Evolutionary conservation across 768 basidiomycete species (phyloP).

Genomic region (Xerocomus spinulosus): DNA sequence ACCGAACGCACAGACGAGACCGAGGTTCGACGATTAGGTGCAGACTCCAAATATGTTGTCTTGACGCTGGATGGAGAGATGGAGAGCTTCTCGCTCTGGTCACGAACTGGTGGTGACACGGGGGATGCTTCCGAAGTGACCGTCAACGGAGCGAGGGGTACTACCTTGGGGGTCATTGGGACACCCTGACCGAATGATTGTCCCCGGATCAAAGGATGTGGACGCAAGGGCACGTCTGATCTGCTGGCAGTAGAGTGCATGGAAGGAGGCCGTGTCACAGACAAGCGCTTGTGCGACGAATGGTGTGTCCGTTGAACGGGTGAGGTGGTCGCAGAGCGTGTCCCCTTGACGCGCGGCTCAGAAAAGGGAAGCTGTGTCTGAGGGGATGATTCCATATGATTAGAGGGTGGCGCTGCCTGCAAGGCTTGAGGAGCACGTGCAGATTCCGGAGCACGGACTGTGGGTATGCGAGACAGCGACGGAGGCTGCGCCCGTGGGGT

Average conservation of each 20-base stretch:
- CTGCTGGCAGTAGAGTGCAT: slow-evolving; percentile 49
- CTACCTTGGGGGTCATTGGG: slow-evolving; percentile 38
- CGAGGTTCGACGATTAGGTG: slow-evolving; percentile 45
- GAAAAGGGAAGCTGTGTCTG: slow-evolving; percentile 15
- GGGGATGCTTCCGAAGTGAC: slow-evolving; percentile 49
- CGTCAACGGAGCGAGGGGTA: slow-evolving; percentile 55
- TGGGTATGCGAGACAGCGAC: slow-evolving; percentile 32
- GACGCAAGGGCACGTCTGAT: slow-evolving; percentile 44
- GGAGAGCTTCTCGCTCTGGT: slow-evolving; percentile 21
- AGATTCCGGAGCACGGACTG: slow-evolving; percentile 26
- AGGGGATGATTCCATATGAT: slow-evolving; percentile 8
- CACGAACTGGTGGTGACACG: slow-evolving; percentile 36
- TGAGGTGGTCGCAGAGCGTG: slow-evolving; percentile 38
- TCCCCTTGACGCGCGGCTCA: slow-evolving; percentile 24
- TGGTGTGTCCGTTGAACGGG: slow-evolving; percentile 36
- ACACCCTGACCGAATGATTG: slow-evolving; percentile 52
- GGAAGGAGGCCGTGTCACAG: slow-evolving; percentile 57
- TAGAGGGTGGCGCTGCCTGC: slow-evolving; percentile 12
- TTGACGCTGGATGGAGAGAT: slow-evolving; percentile 38
- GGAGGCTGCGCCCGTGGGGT: slow-evolving; percentile 30
- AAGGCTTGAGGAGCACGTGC: slow-evolving; percentile 17
- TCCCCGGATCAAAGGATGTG: slow-evolving; percentile 75
- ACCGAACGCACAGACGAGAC: slow-evolving; percentile 58
- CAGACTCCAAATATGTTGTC: slow-evolving; percentile 30
- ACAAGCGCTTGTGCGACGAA: slow-evolving; percentile 36